Conservation (phyloP, 768 basidiomycete species). For the Harrya chromipes region DNA sequence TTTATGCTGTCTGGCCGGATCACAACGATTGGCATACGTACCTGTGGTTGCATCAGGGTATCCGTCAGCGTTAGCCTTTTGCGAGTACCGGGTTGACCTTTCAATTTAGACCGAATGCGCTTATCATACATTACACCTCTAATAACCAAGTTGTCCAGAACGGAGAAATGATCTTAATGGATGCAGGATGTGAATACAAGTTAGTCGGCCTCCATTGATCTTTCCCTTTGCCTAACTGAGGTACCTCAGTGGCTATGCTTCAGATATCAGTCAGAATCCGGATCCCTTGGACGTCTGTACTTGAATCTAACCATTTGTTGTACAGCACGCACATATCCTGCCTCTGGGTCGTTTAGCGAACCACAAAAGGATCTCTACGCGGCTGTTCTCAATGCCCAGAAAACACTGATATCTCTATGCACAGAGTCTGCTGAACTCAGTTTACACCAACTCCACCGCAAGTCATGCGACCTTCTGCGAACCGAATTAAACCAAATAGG, state of each 20-base stretch:
- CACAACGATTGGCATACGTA: conserved; percentile 91
- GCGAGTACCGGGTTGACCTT: not conserved
- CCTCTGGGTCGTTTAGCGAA: conserved; percentile 71
- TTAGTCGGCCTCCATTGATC: conserved; percentile 32
- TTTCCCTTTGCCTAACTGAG: conserved; percentile 3
- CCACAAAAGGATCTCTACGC: conserved; percentile 85
- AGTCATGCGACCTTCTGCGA: conserved; percentile 63
- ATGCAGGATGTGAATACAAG: conserved; percentile 94
- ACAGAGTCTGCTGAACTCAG: conserved; percentile 53
- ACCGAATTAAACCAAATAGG: conserved; percentile 69
- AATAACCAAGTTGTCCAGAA: conserved; percentile 76
- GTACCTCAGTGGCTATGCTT: conserved; percentile 74
- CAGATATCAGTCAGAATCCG: conserved; percentile 75
- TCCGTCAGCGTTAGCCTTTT: conserved; percentile 4
- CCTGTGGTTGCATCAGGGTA: conserved; percentile 97
- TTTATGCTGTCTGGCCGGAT: conserved; percentile 70
- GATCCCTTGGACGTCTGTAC: not conserved
- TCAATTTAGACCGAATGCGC: conserved; percentile 66
- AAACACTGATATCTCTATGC: conserved; percentile 60
- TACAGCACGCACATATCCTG: conserved; percentile 84
- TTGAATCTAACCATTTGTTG: conserved; percentile 5
- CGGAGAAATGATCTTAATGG: conserved; percentile 79
- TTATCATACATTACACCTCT: conserved; percentile 92
- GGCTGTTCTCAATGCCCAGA: conserved; percentile 72
- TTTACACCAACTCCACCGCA: conserved; percentile 74